Evolutionary conservation across 2,329 filamentous ascomycete genomes (phyloP).

Genomic region (Epichloe festucae): DNA sequence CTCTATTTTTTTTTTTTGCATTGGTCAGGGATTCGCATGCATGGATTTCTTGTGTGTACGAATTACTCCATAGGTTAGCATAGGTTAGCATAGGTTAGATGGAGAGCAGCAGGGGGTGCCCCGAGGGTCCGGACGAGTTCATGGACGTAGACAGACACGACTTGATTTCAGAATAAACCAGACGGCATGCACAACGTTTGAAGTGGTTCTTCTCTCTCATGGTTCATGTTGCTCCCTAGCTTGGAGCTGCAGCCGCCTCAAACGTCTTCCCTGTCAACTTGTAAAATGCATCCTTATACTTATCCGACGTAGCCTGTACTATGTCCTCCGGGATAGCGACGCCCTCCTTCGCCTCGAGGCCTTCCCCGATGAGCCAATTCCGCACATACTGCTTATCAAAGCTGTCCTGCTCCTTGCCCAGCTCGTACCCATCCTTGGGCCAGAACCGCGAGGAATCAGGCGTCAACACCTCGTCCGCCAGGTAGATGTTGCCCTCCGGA

Average conservation of each 20-base stretch:
- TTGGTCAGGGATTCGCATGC: no score
- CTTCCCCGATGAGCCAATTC: slow-evolving; percentile 65
- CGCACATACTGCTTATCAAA: slow-evolving; percentile 82
- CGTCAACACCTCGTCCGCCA: slow-evolving; percentile 73
- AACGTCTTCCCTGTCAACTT: slow-evolving; percentile 44
- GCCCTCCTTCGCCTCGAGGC: slow-evolving; percentile 42
- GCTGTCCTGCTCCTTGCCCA: slow-evolving; percentile 65
- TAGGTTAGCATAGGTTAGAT: no score
- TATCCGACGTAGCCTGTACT: slow-evolving; percentile 8
- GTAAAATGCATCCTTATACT: slow-evolving; percentile 22
- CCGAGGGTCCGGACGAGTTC: no score
- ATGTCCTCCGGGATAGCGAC: slow-evolving; percentile 46
- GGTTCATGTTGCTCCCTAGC: neutral
- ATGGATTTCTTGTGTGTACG: no score
- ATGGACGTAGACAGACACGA: no score
- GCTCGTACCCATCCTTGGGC: slow-evolving; percentile 49
- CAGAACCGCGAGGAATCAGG: slow-evolving; percentile 81
- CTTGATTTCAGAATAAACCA: no score
- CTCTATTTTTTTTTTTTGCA: no score
- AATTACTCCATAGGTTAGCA: no score
- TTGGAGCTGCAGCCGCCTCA: slow-evolving; percentile 14
- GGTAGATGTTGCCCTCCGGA: slow-evolving; percentile 32
- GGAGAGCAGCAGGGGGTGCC: no score
- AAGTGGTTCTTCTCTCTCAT: neutral
- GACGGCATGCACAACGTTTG: neutral